These are phyloP conservation scores for Claviceps humidiphila DNA, from an alignment of 2,329 filamentous ascomycete genomes.

Conservation along the genomic window DNA sequence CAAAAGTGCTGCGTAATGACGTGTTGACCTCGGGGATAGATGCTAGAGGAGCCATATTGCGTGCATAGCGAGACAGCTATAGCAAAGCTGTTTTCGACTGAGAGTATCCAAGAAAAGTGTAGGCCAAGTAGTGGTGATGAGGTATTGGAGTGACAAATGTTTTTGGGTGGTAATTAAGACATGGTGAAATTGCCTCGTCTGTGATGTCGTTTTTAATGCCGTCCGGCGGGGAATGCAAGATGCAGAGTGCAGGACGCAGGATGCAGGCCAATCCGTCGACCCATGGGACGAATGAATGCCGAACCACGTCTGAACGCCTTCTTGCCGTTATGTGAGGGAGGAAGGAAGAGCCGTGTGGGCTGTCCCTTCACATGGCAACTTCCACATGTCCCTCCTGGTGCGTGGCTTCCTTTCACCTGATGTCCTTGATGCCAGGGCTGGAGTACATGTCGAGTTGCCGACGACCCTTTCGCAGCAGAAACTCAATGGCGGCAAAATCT, in stretches of 20 bases:
- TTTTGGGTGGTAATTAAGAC: constrained; percentile 3
- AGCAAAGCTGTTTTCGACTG: constrained; percentile 9
- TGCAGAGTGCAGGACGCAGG: neutral
- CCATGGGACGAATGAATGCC: neutral
- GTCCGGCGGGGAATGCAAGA: neutral
- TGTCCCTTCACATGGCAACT: neutral
- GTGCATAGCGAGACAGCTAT: constrained; percentile 2
- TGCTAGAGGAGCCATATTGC: constrained; percentile 17
- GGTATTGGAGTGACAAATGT: constrained; percentile 1
- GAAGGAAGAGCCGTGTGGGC: neutral
- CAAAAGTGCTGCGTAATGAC: constrained; percentile 9
- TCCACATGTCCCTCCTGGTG: neutral
- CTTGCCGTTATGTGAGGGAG: neutral
- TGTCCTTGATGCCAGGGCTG: constrained; percentile 65
- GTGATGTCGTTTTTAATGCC: neutral
- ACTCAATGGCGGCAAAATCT: constrained; percentile 78
- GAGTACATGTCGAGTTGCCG: constrained; percentile 73
- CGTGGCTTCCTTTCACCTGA: neutral
- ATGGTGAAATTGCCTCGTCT: constrained; percentile 5
- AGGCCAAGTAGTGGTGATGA: constrained; percentile 4
- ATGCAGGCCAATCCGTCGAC: neutral
- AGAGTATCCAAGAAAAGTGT: constrained; percentile 13
- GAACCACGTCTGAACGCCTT: neutral
- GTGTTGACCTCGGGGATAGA: constrained; percentile 15
- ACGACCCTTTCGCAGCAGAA: constrained; percentile 66